Evolutionary conservation across 2,329 filamentous ascomycete genomes (phyloP).

Genomic region (Mariannaea sp.): DNA sequence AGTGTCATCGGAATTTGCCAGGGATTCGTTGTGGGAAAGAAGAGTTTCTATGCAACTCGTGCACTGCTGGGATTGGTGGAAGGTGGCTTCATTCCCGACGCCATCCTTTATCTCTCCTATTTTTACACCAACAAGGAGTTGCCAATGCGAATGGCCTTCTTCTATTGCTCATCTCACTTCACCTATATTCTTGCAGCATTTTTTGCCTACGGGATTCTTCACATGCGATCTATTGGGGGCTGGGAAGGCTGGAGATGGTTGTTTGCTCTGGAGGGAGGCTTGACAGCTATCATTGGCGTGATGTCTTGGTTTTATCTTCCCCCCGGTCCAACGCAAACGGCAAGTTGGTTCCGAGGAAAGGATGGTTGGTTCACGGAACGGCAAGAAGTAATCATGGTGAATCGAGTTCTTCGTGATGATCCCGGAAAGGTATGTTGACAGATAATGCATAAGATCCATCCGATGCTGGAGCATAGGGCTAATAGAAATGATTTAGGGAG

Average conservation of each 20-base stretch:
- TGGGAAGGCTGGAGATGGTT: slow-evolving; percentile 36
- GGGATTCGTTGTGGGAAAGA: slow-evolving; percentile 16
- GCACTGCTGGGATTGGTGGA: slow-evolving; percentile 11
- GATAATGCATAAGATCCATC: no score
- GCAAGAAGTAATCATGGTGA: slow-evolving; percentile 63
- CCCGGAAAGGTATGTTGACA: no score
- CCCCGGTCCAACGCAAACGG: slow-evolving; percentile 14
- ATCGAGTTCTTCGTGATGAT: slow-evolving; percentile 59
- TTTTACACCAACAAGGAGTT: slow-evolving; percentile 37
- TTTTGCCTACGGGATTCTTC: slow-evolving; percentile 34
- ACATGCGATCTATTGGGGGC: slow-evolving; percentile 34
- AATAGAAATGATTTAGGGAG: no score
- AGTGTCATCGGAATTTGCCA: slow-evolving; percentile 5
- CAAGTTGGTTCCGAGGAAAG: slow-evolving; percentile 40
- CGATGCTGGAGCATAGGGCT: no score
- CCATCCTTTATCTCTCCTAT: slow-evolving; percentile 36
- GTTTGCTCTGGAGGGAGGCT: slow-evolving; percentile 28
- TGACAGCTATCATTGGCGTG: slow-evolving; percentile 24
- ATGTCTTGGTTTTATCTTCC: slow-evolving; percentile 8
- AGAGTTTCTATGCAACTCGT: slow-evolving; percentile 19
- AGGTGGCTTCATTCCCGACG: slow-evolving; percentile 22
- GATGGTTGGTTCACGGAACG: slow-evolving; percentile 62
- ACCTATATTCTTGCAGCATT: slow-evolving; percentile 34
- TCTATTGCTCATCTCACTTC: slow-evolving; percentile 31
- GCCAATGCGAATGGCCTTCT: slow-evolving; percentile 34